Conservation (phyloP, 2,329 filamentous ascomycete species). For the Colletotrichum plurivorum region DNA sequence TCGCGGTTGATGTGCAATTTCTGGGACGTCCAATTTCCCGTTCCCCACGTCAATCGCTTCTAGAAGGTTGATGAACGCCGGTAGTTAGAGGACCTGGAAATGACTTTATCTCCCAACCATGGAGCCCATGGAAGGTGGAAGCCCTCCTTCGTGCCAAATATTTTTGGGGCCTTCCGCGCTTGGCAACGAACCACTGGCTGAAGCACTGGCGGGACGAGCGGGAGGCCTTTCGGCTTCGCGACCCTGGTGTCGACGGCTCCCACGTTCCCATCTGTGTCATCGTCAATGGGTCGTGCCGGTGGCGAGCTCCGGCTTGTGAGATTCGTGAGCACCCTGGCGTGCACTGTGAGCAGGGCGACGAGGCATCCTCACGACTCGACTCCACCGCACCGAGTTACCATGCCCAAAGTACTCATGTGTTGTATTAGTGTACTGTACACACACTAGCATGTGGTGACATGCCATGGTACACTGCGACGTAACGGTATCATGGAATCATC, state of each 20-base stretch:
- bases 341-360: conserved; percentile 4
- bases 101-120: conserved; percentile 40
- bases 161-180: conserved; percentile 33
- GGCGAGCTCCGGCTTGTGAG: conserved; percentile 34
- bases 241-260: conserved; percentile 21
- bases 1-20: conserved; percentile 16
- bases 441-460: no score
- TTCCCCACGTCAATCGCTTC: conserved; percentile 41
- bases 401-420: neutral
- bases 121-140: conserved; percentile 26
- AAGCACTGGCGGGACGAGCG: conserved; percentile 23
- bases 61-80: conserved; percentile 40
- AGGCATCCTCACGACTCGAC: conserved; percentile 7
- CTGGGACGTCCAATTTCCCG: conserved; percentile 39
- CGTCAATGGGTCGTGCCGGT: conserved; percentile 38
- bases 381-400: conserved; percentile 20
- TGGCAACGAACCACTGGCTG: conserved; percentile 28
- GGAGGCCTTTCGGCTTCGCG: conserved; percentile 26
- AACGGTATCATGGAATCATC: neutral
- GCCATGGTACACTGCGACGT: neutral
- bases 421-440: no score
- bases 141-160: conserved; percentile 20
- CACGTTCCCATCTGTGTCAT: conserved; percentile 26
- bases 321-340: conserved; percentile 23
- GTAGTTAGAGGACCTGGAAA: conserved; percentile 40